Evolutionary conservation across 257 asterid genomes (phyloP).

Genomic region (Primulina huaijiensis): DNA sequence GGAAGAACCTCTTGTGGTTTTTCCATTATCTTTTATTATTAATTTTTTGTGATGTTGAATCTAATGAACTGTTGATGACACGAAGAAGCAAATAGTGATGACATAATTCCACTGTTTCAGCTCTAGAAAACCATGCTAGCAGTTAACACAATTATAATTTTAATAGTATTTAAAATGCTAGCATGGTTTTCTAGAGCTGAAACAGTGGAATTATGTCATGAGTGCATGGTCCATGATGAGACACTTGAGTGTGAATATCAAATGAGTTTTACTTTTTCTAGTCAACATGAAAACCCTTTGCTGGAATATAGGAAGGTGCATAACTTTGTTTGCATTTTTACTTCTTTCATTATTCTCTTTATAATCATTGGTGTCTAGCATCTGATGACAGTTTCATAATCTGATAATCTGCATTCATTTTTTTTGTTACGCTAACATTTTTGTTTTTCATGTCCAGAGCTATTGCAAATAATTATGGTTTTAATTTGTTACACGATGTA

Average conservation of each 20-base stretch:
- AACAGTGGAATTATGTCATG: neutral
- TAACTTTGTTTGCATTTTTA: neutral
- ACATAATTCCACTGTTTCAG: neutral
- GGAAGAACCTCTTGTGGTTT: neutral
- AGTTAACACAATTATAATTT: too few species aligned
- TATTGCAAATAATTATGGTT: neutral
- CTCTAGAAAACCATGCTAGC: slow-evolving; percentile 10
- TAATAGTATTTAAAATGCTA: too few species aligned
- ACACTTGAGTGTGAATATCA: neutral
- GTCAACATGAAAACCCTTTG: slow-evolving; percentile 6
- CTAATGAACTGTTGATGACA: slow-evolving; percentile 1
- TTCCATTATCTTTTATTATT: neutral
- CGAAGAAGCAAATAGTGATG: neutral
- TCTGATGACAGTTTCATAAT: neutral
- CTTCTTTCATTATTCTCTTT: neutral
- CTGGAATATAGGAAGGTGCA: neutral
- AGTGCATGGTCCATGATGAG: neutral
- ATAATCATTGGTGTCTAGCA: neutral
- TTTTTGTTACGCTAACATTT: neutral
- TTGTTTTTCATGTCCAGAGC: neutral
- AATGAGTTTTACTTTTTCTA: neutral
- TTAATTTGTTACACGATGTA: neutral
- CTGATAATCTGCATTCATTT: neutral
- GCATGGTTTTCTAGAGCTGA: slow-evolving; percentile 1
- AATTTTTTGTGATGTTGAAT: neutral